Base-by-base conservation (phyloP, 306 rosid species). In the Fragaria iinumae region DNA sequence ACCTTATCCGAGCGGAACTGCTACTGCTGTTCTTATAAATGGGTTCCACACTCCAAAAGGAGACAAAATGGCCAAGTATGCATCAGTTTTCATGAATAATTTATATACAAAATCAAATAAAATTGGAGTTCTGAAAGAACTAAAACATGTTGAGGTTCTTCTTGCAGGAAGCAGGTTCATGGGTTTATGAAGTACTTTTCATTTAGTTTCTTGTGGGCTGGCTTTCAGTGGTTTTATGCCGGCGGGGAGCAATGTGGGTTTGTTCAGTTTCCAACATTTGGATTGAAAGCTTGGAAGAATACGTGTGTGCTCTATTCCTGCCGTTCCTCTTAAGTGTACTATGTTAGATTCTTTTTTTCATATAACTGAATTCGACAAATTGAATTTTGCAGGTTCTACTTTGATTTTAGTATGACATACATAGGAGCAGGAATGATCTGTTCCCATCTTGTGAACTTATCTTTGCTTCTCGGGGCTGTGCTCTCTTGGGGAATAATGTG, bases 371-470 rank as follows among this genome's bases (percentile, higher is more conserved):
- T 75, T 76, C 59, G 43, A 47, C 47, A 13, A 0, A 50, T 77
- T 62, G 77, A 71, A 77, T 78, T 79, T 67, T 74, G 90, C 97
- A 96, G 99, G 80, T 96, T 96, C 75, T 96, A 91, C 92, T 96
- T 92, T 38, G 99, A 96, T 80, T 96, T 89, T 84, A 96, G 99
- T 73, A 85, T 91, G 96, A 96, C 99, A 16, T 96, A 96, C 38
- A 89, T 96, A 11, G 99, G 99, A 84, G 99, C 99, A 5, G 99
- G 99, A 80, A 96, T 96, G 99, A 96, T 96, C 49, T 96, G 99
- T 73, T 89, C 99, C 60, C 97, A 92, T 83, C 90, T 96, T 21
- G 99, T 96, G 67, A 96, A 96, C 84, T 83, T 96, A 69, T 92
- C 99, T 0, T 76, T 96, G 88, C 97, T 92, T 83, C 83, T 96